phyloP scores from a whole-genome alignment of 2,329 filamentous ascomycete species.

The Stagonosporopsis tanaceti region DNA sequence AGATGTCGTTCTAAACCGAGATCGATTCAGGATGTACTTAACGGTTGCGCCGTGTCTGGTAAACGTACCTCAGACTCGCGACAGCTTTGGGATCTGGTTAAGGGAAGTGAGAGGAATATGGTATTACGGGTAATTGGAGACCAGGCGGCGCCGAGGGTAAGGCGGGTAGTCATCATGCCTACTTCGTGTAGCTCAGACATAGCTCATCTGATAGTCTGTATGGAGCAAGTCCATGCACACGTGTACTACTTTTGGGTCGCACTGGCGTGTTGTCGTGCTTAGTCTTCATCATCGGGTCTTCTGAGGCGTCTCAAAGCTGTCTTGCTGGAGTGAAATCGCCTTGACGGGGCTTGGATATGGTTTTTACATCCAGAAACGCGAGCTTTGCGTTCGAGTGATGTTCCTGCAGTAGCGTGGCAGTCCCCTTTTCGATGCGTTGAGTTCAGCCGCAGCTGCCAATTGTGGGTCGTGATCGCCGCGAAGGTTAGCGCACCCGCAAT shows the following conservation, averaged over 20 bases:
- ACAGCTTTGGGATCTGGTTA: too few species aligned
- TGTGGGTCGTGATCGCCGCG: constrained; percentile 1
- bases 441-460: constrained; percentile 11
- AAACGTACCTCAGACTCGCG: too few species aligned
- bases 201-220: background rate
- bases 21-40: too few species aligned
- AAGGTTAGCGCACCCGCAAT: constrained; percentile 5
- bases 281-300: background rate
- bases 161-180: too few species aligned
- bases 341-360: background rate
- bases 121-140: too few species aligned
- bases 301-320: background rate
- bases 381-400: background rate
- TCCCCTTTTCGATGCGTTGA: constrained; percentile 14
- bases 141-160: too few species aligned
- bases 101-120: too few species aligned
- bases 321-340: background rate
- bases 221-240: background rate
- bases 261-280: background rate
- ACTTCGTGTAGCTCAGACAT: background rate
- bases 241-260: background rate
- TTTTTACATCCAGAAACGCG: background rate
- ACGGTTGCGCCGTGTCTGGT: too few species aligned
- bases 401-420: background rate
- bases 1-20: too few species aligned